Base-by-base conservation (phyloP, 2,329 filamentous ascomycete species). In the Penicillium palitans region DNA sequence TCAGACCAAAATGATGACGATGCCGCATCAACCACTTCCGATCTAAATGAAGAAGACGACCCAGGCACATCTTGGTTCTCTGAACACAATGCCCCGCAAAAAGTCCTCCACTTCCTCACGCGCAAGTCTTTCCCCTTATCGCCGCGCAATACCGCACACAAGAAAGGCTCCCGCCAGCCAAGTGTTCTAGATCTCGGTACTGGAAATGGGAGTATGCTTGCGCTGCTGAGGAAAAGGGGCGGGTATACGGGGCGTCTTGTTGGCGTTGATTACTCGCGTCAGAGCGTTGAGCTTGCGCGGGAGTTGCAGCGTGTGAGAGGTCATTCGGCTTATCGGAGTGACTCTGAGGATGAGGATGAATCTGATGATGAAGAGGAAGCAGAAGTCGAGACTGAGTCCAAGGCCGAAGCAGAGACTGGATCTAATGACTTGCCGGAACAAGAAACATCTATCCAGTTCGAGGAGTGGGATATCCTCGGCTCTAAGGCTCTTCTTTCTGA, bases 21-120 rank as follows among this genome's bases (percentile, higher is more conserved):
- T n/a, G 50, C 5, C 17, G 40, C 21, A 19, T 52, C 50, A 2
- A 33, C 49, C 8, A 21, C 50, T 5, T 85, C 93, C 75, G 78
- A 85, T 54, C 75, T 84, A 61, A 86, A 96, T 77, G 86, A 90
- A 10, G 77, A 84, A 57, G 90, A 96, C 12, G 76, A 80, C 79
- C 89, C 89, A 59, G 93, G 93, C 65, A 96, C 92, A 31, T 87
- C 95, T 68, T 99, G 95, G 95, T 99, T 99, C 83, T 89, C 92
- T 73, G 95, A 98, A 78, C 90, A 91, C 33, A 87, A 89, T 70
- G 95, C 95, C 61, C 91, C 96, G 70, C 82, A 87, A 61, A 93
- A 93, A 70, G 86, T 96, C 59, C 76, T 96, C 25, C 74, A 79
- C 10, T 92, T 89, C 72, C 83, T 96, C 8, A 79, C 79, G 4